Conservation (phyloP, 2,329 filamentous ascomycete species). For the Microdochium bolleyi region DNA sequence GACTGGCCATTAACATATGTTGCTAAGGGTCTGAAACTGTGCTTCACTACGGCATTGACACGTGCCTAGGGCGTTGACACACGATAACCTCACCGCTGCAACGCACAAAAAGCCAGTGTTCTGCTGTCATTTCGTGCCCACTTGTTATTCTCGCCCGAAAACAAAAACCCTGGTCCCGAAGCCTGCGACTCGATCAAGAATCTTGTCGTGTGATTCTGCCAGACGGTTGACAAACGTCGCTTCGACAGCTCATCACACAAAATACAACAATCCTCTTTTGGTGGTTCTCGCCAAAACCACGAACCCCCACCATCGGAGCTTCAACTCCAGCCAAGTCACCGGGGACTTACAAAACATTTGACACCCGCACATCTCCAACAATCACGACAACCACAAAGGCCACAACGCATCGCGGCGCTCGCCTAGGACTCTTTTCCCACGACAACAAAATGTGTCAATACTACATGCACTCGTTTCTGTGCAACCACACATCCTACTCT, state of each 20-base stretch:
- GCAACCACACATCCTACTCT: not conserved
- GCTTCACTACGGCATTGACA: not conserved
- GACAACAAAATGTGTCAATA: not conserved
- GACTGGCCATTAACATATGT: not conserved
- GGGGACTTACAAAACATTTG: no score
- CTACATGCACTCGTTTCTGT: not conserved
- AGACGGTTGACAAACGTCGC: no score
- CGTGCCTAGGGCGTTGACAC: not conserved
- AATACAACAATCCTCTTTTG: no score
- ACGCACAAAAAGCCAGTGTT: not conserved
- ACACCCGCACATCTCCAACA: no score
- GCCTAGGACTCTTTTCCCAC: not conserved
- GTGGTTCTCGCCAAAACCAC: no score
- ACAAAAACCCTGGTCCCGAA: not conserved
- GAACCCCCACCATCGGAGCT: no score
- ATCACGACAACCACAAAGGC: not conserved
- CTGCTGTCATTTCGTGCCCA: not conserved
- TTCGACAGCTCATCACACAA: no score
- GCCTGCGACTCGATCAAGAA: no score
- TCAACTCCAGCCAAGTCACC: no score
- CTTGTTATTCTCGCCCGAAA: not conserved
- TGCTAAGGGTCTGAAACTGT: not conserved
- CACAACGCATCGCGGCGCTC: not conserved
- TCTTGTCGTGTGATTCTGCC: no score
- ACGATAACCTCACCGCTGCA: not conserved